These are phyloP conservation scores for Aspergillus quadricinctus DNA, from an alignment of 2,329 filamentous ascomycete genomes.

Conservation along the genomic window DNA sequence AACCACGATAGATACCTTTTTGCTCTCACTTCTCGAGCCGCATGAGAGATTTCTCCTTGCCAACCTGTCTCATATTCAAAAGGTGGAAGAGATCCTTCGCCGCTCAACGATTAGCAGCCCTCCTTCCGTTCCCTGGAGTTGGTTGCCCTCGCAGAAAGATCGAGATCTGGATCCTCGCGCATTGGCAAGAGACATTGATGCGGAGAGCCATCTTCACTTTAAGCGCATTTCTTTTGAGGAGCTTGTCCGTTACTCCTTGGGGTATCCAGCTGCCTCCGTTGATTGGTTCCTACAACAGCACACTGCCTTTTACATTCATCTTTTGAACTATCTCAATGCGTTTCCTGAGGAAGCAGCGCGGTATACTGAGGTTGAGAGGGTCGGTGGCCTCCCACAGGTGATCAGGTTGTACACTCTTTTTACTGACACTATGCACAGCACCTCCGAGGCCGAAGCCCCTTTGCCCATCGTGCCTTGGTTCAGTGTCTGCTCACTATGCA, in stretches of 20 bases:
- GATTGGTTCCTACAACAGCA: conserved; percentile 40
- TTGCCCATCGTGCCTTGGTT: conserved; percentile 34
- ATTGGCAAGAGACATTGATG: conserved; percentile 33
- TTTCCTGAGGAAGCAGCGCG: conserved; percentile 28
- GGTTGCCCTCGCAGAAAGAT: conserved; percentile 28
- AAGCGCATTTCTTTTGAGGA: conserved; percentile 37
- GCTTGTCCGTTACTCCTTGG: conserved; percentile 36
- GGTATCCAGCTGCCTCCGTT: conserved; percentile 29
- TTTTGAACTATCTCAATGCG: conserved; percentile 28
- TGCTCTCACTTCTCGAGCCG: conserved; percentile 25
- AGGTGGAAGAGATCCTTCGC: conserved; percentile 37
- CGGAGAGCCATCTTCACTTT: conserved; percentile 39
- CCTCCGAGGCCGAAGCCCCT: conserved; percentile 33
- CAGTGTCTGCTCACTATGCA: conserved; percentile 26
- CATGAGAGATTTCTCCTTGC: conserved; percentile 22
- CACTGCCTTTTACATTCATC: conserved; percentile 30
- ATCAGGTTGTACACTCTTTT: not conserved
- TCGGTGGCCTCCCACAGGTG: conserved; percentile 11
- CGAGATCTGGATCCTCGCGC: conserved; percentile 16
- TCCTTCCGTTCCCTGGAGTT: conserved; percentile 29
- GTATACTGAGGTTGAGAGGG: conserved; percentile 36
- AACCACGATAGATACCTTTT: conserved; percentile 30
- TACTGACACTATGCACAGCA: conserved; percentile 22
- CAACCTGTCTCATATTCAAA: conserved; percentile 32
- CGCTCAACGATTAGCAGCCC: conserved; percentile 24